These are phyloP conservation scores for Boletus subparvulus DNA, from an alignment of 768 basidiomycete species.

Conservation along the genomic window DNA sequence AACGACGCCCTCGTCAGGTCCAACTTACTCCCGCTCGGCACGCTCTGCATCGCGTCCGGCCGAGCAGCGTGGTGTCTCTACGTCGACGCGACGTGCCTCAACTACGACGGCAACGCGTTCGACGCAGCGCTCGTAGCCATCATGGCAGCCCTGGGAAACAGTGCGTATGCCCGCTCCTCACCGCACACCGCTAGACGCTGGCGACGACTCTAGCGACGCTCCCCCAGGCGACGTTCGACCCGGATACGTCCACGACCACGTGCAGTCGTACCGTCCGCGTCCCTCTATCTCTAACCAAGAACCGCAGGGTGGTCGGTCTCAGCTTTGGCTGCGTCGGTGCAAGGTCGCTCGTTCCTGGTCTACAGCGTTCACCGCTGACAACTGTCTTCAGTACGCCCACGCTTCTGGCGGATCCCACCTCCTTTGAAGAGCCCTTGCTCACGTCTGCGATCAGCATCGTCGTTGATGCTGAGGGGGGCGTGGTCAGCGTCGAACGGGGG, in stretches of 20 bases:
- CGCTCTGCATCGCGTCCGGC: slow-evolving; percentile 76
- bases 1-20: slow-evolving; percentile 76
- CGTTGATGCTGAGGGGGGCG: slow-evolving; percentile 41
- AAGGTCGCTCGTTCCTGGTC: slow-evolving; percentile 9
- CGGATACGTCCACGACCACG: slow-evolving; percentile 58
- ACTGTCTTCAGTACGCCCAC: slow-evolving; percentile 36
- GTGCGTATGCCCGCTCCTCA: slow-evolving; percentile 46
- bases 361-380: background rate
- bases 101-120: slow-evolving; percentile 95
- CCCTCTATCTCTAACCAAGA: slow-evolving; percentile 45
- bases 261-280: slow-evolving; percentile 53
- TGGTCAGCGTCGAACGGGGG: slow-evolving; percentile 25
- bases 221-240: slow-evolving; percentile 70
- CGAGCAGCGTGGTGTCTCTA: slow-evolving; percentile 94
- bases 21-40: slow-evolving; percentile 57
- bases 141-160: slow-evolving; percentile 81
- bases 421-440: slow-evolving; percentile 88
- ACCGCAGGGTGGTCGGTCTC: slow-evolving; percentile 18
- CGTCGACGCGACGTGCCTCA: slow-evolving; percentile 92
- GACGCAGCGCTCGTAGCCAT: slow-evolving; percentile 89
- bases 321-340: slow-evolving; percentile 27
- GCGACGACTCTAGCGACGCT: slow-evolving; percentile 49
- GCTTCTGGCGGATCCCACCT: slow-evolving; percentile 78
- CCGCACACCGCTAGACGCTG: background rate
- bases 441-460: slow-evolving; percentile 68